Evolutionary conservation across 164 flowering plant species (phyloP).

Genomic region (Brasenia schreberi): DNA sequence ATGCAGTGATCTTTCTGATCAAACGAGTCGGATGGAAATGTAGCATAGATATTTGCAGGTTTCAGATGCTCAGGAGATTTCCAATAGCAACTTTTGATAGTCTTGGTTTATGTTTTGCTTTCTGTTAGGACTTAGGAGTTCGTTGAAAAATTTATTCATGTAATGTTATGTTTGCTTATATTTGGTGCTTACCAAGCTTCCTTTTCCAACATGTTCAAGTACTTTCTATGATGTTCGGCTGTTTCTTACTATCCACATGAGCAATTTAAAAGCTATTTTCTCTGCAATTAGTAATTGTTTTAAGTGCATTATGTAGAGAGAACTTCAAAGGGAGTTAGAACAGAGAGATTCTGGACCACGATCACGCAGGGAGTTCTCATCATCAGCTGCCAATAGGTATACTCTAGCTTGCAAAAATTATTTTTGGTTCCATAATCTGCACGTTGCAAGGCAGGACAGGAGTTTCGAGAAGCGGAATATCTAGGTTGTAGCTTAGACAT

Average conservation of each 20-base stretch:
- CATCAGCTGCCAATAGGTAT: slow-evolving; percentile 53
- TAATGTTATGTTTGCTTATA: not conserved
- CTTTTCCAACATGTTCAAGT: not conserved
- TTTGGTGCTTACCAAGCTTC: not conserved
- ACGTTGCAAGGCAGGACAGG: too few species aligned
- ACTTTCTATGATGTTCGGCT: not conserved
- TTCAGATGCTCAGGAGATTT: too few species aligned
- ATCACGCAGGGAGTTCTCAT: slow-evolving; percentile 61
- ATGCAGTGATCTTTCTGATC: too few species aligned
- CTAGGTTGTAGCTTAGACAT: too few species aligned
- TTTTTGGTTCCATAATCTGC: too few species aligned
- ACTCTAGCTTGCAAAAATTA: not conserved
- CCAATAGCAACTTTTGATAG: too few species aligned
- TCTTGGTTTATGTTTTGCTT: too few species aligned
- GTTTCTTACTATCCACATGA: not conserved
- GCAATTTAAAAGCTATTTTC: too few species aligned
- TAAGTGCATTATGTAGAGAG: slow-evolving; percentile 45
- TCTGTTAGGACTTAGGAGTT: not conserved
- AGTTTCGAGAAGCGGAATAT: too few species aligned
- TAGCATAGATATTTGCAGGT: too few species aligned
- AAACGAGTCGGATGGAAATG: too few species aligned
- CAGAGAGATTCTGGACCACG: slow-evolving; percentile 78
- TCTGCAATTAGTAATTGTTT: too few species aligned
- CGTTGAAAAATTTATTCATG: not conserved
- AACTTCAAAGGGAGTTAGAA: slow-evolving; percentile 78